A percentile compares a stretch with the other conserved stretches of the same genome.
Conservation (phyloP, 2,329 filamentous ascomycete species). For the Monilinia fructigena region DNA sequence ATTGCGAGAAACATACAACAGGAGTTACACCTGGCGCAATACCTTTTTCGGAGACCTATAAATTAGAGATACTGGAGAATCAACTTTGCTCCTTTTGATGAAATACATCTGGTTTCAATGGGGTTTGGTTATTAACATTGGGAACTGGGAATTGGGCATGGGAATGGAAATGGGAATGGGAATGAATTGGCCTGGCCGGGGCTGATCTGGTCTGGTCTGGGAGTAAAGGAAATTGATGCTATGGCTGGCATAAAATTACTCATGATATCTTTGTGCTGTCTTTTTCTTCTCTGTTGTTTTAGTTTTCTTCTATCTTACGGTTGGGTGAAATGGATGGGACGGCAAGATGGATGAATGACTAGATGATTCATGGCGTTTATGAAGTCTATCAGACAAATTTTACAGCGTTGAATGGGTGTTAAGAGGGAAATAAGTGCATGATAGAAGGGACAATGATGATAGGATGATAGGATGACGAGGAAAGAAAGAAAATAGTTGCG, state of each 20-base stretch:
- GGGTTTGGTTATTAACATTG: constrained; percentile 19
- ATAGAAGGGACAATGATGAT: background rate
- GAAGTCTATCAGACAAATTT: constrained; percentile 7
- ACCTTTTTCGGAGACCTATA: background rate
- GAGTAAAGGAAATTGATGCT: constrained; percentile 11
- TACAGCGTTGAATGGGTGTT: background rate
- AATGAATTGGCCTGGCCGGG: background rate
- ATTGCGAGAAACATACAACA: background rate
- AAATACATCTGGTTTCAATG: constrained; percentile 6
- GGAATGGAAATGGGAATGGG: background rate
- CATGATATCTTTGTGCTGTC: background rate
- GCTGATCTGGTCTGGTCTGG: background rate
- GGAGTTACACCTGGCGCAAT: constrained; percentile 8
- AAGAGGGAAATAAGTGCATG: background rate
- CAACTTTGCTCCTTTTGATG: constrained; percentile 13
- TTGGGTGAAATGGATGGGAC: constrained; percentile 2
- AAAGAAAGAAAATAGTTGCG: background rate
- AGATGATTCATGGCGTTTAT: constrained; percentile 18
- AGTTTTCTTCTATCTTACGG: constrained; percentile 15
- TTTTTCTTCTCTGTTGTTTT: constrained; percentile 6
- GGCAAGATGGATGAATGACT: constrained; percentile 19
- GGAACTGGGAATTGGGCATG: constrained; percentile 4
- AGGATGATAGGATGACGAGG: background rate
- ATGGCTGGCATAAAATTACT: constrained; percentile 16
- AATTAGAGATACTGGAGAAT: background rate